Evolutionary conservation across 495 filamentous ascomycete species (phyloP).

Genomic region (Tuber brumale): DNA sequence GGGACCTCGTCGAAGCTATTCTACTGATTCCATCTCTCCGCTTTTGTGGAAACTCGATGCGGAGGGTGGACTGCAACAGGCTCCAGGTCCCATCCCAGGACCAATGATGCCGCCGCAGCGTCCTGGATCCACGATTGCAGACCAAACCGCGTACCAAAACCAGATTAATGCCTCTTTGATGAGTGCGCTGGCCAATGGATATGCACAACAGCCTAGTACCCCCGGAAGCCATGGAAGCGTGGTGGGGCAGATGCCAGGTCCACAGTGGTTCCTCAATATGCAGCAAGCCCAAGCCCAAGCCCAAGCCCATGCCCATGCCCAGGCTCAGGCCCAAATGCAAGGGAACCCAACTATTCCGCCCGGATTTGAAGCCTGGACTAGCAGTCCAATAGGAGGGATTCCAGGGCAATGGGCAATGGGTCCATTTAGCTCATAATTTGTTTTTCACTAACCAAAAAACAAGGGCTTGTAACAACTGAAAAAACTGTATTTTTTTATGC

Average conservation of each 20-base stretch:
- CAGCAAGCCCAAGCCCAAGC: conserved; percentile 12
- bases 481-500: background rate
- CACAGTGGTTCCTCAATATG: conserved; percentile 25
- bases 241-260: conserved; percentile 17
- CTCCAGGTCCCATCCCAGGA: conserved; percentile 11
- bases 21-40: conserved; percentile 29
- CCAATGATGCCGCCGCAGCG: conserved; percentile 23
- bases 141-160: conserved; percentile 16
- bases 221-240: conserved; percentile 16
- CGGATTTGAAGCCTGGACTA: background rate
- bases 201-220: conserved; percentile 22
- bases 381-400: background rate
- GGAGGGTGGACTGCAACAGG: conserved; percentile 13
- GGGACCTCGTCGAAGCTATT: conserved; percentile 24
- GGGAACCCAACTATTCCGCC: background rate
- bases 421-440: background rate
- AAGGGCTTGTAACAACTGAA: background rate
- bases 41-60: conserved; percentile 26
- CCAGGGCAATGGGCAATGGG: background rate
- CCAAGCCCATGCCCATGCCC: conserved; percentile 3
- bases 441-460: background rate
- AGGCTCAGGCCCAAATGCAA: background rate
- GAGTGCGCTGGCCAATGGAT: conserved; percentile 13
- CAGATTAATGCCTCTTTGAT: conserved; percentile 20
- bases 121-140: conserved; percentile 25